Conservation (phyloP, 1,284 basidiomycete genomes). For the Ganoderma sinense region DNA sequence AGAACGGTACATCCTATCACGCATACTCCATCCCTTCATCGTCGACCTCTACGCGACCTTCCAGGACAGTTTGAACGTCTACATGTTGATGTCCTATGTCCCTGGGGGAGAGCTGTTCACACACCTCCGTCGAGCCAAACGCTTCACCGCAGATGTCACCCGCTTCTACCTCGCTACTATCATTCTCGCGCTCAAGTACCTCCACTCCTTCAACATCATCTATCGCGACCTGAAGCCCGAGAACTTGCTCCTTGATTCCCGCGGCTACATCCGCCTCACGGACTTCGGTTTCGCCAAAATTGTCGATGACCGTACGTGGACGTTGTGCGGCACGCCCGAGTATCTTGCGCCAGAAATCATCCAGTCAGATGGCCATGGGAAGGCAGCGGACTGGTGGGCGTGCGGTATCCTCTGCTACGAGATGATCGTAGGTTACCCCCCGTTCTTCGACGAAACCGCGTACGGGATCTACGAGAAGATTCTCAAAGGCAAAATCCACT, state of each 20-base stretch:
- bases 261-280: constrained; percentile 96
- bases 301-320: constrained; percentile 99
- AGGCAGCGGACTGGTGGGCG: constrained; percentile 99
- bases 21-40: constrained; percentile 83
- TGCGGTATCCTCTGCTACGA: constrained; percentile 97
- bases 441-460: constrained; percentile 94
- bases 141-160: constrained; percentile 97
- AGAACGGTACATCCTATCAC: constrained; percentile 94
- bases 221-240: constrained; percentile 99
- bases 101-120: constrained; percentile 98
- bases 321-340: constrained; percentile 97
- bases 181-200: constrained; percentile 93
- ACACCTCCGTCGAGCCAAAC: constrained; percentile 89
- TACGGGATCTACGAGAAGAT: constrained; percentile 98
- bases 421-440: constrained; percentile 93
- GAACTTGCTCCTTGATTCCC: constrained; percentile 93
- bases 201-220: constrained; percentile 98
- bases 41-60: constrained; percentile 95
- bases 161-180: constrained; percentile 99
- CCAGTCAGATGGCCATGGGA: constrained; percentile 96
- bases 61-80: constrained; percentile 94
- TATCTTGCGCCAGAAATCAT: constrained; percentile 97
- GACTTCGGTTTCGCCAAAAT: constrained; percentile 99
- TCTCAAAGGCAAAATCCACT: constrained; percentile 90
- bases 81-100: constrained; percentile 99